Conservation (phyloP, 306 rosid genomes). For the Citrullus colocynthis region DNA sequence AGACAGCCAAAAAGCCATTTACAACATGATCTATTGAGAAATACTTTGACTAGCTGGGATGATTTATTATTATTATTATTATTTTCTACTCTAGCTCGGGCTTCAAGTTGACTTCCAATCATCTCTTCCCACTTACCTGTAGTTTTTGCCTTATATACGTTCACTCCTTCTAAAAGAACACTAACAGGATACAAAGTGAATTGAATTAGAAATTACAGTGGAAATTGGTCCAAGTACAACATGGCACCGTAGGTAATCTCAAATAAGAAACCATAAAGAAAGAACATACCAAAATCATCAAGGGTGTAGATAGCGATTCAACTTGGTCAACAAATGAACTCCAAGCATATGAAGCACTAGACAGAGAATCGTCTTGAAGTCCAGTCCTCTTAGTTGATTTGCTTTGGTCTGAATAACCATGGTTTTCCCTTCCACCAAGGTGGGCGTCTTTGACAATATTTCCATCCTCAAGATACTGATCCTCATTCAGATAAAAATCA, state of each 20-base stretch:
- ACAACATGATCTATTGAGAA: not conserved
- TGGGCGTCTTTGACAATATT: slow-evolving; percentile 14
- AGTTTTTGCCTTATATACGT: not conserved
- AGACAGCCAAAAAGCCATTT: not conserved
- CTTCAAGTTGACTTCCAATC: not conserved
- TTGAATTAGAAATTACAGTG: not conserved
- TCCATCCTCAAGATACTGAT: slow-evolving; percentile 18
- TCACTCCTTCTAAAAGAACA: not conserved
- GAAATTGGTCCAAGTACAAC: not conserved
- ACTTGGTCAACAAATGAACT: slow-evolving; percentile 76
- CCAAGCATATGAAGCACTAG: slow-evolving; percentile 63
- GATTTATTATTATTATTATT: no score
- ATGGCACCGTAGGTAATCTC: not conserved
- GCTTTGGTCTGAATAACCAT: slow-evolving; percentile 18
- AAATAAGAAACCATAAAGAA: slow-evolving; percentile 2
- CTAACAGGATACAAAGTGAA: not conserved
- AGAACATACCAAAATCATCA: slow-evolving; percentile 68
- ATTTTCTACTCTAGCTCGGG: not conserved
- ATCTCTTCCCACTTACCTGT: not conserved
- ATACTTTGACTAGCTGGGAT: not conserved
- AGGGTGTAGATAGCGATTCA: slow-evolving; percentile 63
- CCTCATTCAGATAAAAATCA: slow-evolving; percentile 24
- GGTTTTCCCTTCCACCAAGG: slow-evolving; percentile 25
- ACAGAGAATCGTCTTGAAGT: slow-evolving; percentile 12
- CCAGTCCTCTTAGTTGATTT: slow-evolving; percentile 23